Conservation (phyloP, 768 basidiomycete species). For the Rhizopogon sp. region DNA sequence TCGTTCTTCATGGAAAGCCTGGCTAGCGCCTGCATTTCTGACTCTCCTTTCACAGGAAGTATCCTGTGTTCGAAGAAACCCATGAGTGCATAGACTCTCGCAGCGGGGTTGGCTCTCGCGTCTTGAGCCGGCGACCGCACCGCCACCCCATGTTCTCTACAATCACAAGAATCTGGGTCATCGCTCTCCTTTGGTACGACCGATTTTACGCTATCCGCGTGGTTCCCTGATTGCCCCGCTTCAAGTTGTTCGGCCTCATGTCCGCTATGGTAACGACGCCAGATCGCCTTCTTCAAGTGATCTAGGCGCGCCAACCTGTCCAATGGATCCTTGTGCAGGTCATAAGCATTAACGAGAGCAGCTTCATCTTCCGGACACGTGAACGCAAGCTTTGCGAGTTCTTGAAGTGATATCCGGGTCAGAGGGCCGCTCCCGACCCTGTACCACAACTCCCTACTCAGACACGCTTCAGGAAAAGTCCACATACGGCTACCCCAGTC, state of each 20-base stretch:
- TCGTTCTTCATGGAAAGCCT: conserved; percentile 16
- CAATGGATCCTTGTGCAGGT: conserved; percentile 9
- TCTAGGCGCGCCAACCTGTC: conserved; percentile 17
- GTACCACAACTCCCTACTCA: conserved; percentile 15
- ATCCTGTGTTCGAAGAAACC: conserved; percentile 16
- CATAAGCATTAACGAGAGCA: conserved; percentile 17
- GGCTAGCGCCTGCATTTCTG: conserved; percentile 10
- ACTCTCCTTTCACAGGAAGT: conserved; percentile 7
- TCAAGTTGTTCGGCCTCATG: background rate
- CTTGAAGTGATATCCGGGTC: conserved; percentile 15
- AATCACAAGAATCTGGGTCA: too few species aligned
- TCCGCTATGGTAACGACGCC: conserved; percentile 2
- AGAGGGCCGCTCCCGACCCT: conserved; percentile 8
- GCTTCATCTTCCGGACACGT: conserved; percentile 7
- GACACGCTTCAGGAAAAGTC: conserved; percentile 14
- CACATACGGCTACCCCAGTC: conserved; percentile 12
- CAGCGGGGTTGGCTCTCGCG: conserved; percentile 2
- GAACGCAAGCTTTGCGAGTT: conserved; percentile 18
- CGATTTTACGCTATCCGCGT: too few species aligned
- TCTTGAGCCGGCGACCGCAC: too few species aligned
- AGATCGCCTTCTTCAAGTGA: conserved; percentile 11
- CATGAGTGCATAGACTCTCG: conserved; percentile 14
- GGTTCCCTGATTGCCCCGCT: background rate
- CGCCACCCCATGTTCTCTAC: too few species aligned
- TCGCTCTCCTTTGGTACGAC: background rate